Evolutionary conservation across 805 yeast species (phyloP).

Genomic region (Metschnikowia peoriensis): DNA sequence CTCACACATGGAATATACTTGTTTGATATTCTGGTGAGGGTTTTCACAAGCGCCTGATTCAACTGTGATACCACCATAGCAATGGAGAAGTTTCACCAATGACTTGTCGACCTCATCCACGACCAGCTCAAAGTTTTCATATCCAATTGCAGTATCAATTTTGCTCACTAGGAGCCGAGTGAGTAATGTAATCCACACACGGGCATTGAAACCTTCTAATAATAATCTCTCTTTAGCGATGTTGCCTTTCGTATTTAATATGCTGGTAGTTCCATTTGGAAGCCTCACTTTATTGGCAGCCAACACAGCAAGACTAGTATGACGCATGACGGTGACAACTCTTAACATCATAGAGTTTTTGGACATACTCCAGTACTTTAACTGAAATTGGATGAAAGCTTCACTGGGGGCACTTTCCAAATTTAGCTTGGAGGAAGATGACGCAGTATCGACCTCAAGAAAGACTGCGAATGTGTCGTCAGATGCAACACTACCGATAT

Average conservation of each 20-base stretch:
- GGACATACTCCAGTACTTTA: constrained; percentile 27
- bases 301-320: constrained; percentile 26
- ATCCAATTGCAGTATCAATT: constrained; percentile 35
- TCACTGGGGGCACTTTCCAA: constrained; percentile 20
- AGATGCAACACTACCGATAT: constrained; percentile 22
- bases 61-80: constrained; percentile 27
- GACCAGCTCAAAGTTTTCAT: constrained; percentile 29
- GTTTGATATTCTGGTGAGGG: constrained; percentile 22
- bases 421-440: constrained; percentile 20
- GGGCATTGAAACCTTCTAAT: constrained; percentile 32
- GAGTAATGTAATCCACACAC: constrained; percentile 29
- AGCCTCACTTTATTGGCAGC: constrained; percentile 16
- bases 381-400: constrained; percentile 32
- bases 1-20: constrained; percentile 24
- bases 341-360: constrained; percentile 24
- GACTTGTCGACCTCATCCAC: constrained; percentile 26
- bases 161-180: constrained; percentile 33
- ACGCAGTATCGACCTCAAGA: constrained; percentile 33
- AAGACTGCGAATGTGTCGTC: constrained; percentile 28
- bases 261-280: constrained; percentile 15
- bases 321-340: constrained; percentile 29
- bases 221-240: constrained; percentile 27
- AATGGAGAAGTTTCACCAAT: constrained; percentile 25
- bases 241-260: constrained; percentile 20
- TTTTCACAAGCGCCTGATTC: constrained; percentile 13